A percentile compares a stretch with the other conserved stretches of the same genome.
Conservation (phyloP, 164 flowering plant species). For the Nymphaea colorata region DNA sequence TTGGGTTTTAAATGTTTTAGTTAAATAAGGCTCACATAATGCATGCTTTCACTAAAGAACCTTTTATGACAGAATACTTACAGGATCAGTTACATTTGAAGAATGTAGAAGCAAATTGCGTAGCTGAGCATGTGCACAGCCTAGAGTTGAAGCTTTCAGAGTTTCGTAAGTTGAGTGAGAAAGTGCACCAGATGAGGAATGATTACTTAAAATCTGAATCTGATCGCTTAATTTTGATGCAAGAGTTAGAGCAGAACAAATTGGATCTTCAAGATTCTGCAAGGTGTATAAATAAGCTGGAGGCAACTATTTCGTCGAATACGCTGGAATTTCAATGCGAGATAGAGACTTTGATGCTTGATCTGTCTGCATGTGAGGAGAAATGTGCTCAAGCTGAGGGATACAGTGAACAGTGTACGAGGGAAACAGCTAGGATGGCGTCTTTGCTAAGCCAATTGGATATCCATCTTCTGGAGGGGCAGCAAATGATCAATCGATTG, state of each 20-base stretch:
- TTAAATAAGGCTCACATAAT: not conserved
- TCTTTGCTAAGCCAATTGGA: slow-evolving; percentile 28
- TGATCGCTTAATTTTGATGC: slow-evolving; percentile 27
- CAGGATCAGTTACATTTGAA: slow-evolving; percentile 66
- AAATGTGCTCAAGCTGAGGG: slow-evolving; percentile 37
- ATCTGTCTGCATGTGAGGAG: slow-evolving; percentile 44
- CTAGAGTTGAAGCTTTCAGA: slow-evolving; percentile 49
- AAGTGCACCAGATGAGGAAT: slow-evolving; percentile 26
- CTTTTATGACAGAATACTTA: slow-evolving; percentile 38
- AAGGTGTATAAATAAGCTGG: slow-evolving; percentile 38
- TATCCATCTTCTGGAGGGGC: slow-evolving; percentile 23
- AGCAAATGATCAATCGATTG: slow-evolving; percentile 22
- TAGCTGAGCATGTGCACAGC: slow-evolving; percentile 43
- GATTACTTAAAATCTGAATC: slow-evolving; percentile 38
- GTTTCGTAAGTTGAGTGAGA: slow-evolving; percentile 25
- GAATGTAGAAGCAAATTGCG: slow-evolving; percentile 30
- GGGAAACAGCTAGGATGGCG: slow-evolving; percentile 33
- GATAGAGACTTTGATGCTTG: slow-evolving; percentile 76
- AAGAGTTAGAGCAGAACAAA: slow-evolving; percentile 44
- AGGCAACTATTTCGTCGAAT: slow-evolving; percentile 40
- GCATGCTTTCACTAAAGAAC: not conserved
- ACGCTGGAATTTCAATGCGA: slow-evolving; percentile 74
- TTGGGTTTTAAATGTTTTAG: not conserved
- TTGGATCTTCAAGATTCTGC: slow-evolving; percentile 30
- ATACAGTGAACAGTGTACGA: slow-evolving; percentile 30